Evolutionary conservation across 768 basidiomycete species (phyloP), one percentile per base, ranked within the genome.

Genomic region (Mycena crocata): DNA sequence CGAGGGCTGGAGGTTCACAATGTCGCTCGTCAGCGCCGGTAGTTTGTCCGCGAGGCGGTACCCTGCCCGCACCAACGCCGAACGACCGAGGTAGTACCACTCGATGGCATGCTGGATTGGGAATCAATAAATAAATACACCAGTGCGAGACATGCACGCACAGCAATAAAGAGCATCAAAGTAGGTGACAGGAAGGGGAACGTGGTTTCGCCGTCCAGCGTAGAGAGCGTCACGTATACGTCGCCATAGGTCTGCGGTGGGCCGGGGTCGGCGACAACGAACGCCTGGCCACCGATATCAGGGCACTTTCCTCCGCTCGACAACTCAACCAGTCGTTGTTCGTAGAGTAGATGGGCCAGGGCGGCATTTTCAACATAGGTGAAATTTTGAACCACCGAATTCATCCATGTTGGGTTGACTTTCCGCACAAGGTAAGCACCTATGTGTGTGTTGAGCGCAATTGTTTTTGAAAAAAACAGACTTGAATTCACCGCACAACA

Each of bases 291-390:
- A 15, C 92, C 90, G 54, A 94, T 87, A 74, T 93, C 90, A 1
- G 90, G 89, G 60, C 79, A 80, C 40, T 64, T 73, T 37, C 72
- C 66, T 4, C 75, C 74, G 5, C 52, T 46, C 21, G 75, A 70
- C 6, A 82, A 74, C 57, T 92, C 91, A 57, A 91, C 78, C 35
- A 94, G 86, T 17, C 91, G 87, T 63, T 83, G 84, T 76, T 94
- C 92, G 75, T 93, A 93, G 69, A 84, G 85, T 23, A 93, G 78
- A 73, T 94, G 93, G 0, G 91, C 89, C 1, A 88, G 79, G 0
- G 89, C 88, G 71, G 87, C 90, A 71, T 94, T 94, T 78, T 93
- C 93, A 66, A 93, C 92, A 69, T 92, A 92, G 71, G 81, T 78
- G 75, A 90, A 91, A 10, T 89, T 90, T 69, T 90, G 87, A 37